Evolutionary conservation across 116 monocot genomes (phyloP).

Genomic region (Thalassia testudinum): DNA sequence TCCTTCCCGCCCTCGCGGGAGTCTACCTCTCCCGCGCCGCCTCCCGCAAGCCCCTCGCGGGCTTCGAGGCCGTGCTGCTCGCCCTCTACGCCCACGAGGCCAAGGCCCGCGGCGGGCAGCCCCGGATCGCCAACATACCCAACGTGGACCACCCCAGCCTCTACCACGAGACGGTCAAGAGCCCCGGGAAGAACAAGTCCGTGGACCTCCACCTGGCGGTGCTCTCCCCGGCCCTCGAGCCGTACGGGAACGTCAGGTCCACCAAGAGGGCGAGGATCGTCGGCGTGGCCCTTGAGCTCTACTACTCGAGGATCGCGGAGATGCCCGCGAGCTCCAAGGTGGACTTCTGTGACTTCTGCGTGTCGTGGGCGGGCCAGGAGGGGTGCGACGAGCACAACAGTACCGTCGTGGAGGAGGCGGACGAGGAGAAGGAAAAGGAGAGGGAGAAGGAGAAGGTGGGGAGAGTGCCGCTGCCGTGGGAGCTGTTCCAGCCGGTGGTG

Average conservation of each 20-base stretch:
- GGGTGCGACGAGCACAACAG: background rate
- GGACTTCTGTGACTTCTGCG: conserved; percentile 48
- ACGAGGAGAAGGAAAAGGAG: background rate
- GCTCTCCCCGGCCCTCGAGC: conserved; percentile 39
- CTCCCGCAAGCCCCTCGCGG: conserved; percentile 36
- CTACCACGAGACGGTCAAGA: conserved; percentile 31
- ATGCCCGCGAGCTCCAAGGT: conserved; percentile 56
- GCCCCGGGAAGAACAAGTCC: conserved; percentile 9
- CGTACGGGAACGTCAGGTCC: conserved; percentile 39
- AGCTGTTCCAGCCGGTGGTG: conserved; percentile 39
- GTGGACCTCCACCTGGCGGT: conserved; percentile 16
- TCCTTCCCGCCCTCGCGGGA: conserved; percentile 45
- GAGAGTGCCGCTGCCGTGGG: conserved; percentile 66
- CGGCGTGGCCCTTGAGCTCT: conserved; percentile 52
- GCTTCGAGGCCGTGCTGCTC: conserved; percentile 70
- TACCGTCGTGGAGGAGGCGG: background rate
- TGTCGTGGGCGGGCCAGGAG: conserved; percentile 28
- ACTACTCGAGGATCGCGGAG: conserved; percentile 34
- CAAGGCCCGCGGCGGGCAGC: conserved; percentile 21
- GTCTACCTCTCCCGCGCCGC: conserved; percentile 47
- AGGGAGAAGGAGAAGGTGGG: conserved; percentile 5
- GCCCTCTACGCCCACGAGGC: conserved; percentile 69
- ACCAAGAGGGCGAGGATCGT: conserved; percentile 49
- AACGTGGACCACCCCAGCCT: conserved; percentile 22
- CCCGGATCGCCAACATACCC: conserved; percentile 28